Percentiles rank a stretch among this genome's conserved stretches.
Conservation (phyloP, 1,284 basidiomycete genomes). For the Dichomitus squalens region DNA sequence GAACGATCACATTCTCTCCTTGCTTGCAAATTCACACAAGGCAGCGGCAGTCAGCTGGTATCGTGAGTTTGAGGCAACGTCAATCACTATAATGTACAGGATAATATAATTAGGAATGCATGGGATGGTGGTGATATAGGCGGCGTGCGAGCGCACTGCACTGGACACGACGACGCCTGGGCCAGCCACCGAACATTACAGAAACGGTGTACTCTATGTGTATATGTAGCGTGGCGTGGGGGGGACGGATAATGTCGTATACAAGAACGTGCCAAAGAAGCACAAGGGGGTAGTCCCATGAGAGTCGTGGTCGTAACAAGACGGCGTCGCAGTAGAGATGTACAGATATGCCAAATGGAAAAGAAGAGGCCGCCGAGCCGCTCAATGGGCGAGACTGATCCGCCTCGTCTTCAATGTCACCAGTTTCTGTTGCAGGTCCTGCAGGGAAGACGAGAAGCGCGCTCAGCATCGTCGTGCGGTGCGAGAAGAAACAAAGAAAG, state of each 20-base stretch:
- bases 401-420: conserved; percentile 57
- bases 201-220: not conserved
- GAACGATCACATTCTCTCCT: too few relatives aligned
- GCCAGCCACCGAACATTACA: not conserved
- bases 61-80: conserved; percentile 1
- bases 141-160: conserved; percentile 11
- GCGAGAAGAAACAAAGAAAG: not conserved
- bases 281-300: conserved; percentile 4
- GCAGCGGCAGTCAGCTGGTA: not conserved
- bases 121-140: not conserved
- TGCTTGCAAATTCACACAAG: too few relatives aligned
- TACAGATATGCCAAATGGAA: not conserved
- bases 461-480: not conserved
- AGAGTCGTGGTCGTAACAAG: conserved; percentile 5
- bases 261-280: conserved; percentile 1
- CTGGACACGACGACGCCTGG: conserved; percentile 10
- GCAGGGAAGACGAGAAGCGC: conserved; percentile 10
- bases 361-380: not conserved
- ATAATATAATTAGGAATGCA: conserved; percentile 16
- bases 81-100: conserved; percentile 23
- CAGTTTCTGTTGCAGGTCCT: conserved; percentile 68
- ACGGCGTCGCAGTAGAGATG: conserved; percentile 10
- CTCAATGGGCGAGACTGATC: conserved; percentile 28
- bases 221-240: not conserved
- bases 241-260: too few relatives aligned